Evolutionary conservation across 768 basidiomycete species (phyloP).

Genomic region (Hygrophoropsis aurantiaca): DNA sequence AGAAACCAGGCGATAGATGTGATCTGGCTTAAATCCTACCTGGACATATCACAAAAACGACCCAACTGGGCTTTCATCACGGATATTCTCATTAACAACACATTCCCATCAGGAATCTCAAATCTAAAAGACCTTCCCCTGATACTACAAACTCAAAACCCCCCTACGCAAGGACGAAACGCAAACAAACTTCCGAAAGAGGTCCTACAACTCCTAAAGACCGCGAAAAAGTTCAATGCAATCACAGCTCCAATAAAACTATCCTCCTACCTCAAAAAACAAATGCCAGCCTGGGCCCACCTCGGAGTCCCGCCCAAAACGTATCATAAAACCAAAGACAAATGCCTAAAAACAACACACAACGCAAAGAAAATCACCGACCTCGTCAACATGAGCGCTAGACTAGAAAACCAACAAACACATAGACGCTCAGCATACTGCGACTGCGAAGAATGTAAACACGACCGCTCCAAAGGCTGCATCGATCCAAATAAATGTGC

Average conservation of each 20-base stretch:
- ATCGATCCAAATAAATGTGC: no score
- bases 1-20: conserved; percentile 13
- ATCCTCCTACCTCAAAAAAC: not conserved
- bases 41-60: not conserved
- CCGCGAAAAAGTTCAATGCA: no score
- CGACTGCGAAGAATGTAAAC: conserved; percentile 1
- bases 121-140: not conserved
- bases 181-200: no score
- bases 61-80: conserved; percentile 11
- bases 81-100: not conserved
- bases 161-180: not conserved
- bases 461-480: no score
- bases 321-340: not conserved
- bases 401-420: not conserved
- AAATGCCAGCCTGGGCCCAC: no score
- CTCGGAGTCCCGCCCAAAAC: no score
- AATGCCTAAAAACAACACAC: not conserved
- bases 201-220: no score
- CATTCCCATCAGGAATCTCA: not conserved
- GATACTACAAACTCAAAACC: conserved; percentile 10
- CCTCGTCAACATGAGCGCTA: not conserved
- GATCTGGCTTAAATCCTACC: conserved; percentile 13
- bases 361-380: not conserved
- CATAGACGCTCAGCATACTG: no score
- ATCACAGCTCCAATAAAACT: not conserved